phyloP scores from a whole-genome alignment of 106 monocot genomes.

The Dendrobium catenatum region DNA sequence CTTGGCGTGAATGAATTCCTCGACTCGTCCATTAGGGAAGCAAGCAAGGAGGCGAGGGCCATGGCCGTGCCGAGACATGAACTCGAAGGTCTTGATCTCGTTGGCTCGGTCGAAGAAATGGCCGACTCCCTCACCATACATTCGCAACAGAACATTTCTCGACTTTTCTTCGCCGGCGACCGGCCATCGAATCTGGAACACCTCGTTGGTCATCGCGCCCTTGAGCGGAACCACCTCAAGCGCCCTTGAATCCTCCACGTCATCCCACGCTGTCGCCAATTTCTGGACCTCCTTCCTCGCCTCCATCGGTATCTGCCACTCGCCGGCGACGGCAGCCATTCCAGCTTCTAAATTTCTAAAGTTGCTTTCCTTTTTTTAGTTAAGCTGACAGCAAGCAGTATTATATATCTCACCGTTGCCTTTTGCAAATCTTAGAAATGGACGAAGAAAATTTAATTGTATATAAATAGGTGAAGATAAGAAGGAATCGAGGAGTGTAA shows the following conservation, averaged over 20 bases:
- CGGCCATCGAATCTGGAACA: constrained; percentile 61
- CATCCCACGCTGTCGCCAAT: constrained; percentile 52
- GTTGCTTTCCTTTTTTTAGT: too few relatives aligned
- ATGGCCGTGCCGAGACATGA: constrained; percentile 74
- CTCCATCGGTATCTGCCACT: constrained; percentile 43
- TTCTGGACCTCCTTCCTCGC: constrained; percentile 32
- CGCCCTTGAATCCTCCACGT: constrained; percentile 46
- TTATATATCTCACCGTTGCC: too few relatives aligned
- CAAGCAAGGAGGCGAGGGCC: constrained; percentile 73
- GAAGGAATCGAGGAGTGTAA: too few relatives aligned
- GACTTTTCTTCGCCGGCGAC: not conserved
- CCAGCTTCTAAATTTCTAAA: too few relatives aligned
- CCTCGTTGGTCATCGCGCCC: constrained; percentile 77
- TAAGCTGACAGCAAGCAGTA: too few relatives aligned
- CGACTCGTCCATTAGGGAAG: constrained; percentile 72
- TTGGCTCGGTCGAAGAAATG: constrained; percentile 69
- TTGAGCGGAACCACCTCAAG: constrained; percentile 49
- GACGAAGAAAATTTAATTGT: too few relatives aligned
- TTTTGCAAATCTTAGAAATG: too few relatives aligned
- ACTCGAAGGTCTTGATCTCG: constrained; percentile 80
- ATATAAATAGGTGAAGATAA: too few relatives aligned
- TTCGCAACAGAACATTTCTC: constrained; percentile 60
- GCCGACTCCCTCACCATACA: constrained; percentile 84
- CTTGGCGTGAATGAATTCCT: constrained; percentile 94
- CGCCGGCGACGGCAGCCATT: too few relatives aligned